Conservation (phyloP, 768 basidiomycete species). For the Sutorius australiensis region DNA sequence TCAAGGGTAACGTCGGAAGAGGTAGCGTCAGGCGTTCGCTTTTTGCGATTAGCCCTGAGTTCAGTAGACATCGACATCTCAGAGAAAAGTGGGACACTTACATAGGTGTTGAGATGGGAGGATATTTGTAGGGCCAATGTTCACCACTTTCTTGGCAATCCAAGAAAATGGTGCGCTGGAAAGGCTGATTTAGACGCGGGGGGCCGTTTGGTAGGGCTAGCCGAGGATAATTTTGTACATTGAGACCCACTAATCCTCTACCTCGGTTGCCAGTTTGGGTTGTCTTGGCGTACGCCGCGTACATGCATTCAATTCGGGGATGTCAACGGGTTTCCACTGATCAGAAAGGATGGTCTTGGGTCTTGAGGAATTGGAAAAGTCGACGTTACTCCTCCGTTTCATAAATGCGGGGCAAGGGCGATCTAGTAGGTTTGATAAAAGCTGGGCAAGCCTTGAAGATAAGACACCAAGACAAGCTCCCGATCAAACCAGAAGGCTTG, state of each 20-base stretch:
- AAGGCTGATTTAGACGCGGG: conserved; percentile 7
- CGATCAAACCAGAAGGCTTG: conserved; percentile 16
- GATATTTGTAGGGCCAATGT: conserved; percentile 29
- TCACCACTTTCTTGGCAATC: conserved; percentile 21
- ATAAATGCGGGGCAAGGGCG: neutral
- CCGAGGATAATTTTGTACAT: no score
- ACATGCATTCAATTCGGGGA: no score
- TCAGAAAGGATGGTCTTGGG: no score
- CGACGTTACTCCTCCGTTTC: no score
- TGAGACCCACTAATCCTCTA: no score
- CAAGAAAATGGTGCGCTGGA: neutral
- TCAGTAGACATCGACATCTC: conserved; percentile 27
- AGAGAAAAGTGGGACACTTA: conserved; percentile 1
- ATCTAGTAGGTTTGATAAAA: conserved; percentile 17
- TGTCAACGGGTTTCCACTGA: no score
- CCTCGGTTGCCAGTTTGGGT: no score
- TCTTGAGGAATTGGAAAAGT: no score
- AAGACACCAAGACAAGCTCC: conserved; percentile 12
- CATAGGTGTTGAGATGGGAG: neutral
- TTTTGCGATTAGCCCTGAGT: conserved; percentile 27
- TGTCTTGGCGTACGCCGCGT: no score
- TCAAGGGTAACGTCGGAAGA: conserved; percentile 36
- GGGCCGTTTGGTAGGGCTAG: no score
- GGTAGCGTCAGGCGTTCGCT: conserved; percentile 23
- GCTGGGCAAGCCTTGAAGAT: conserved; percentile 6